Percentiles rank a stretch among this genome's conserved stretches.
Conservation (phyloP, 78 protist species). For the Planoprotostelium fungivorum region DNA sequence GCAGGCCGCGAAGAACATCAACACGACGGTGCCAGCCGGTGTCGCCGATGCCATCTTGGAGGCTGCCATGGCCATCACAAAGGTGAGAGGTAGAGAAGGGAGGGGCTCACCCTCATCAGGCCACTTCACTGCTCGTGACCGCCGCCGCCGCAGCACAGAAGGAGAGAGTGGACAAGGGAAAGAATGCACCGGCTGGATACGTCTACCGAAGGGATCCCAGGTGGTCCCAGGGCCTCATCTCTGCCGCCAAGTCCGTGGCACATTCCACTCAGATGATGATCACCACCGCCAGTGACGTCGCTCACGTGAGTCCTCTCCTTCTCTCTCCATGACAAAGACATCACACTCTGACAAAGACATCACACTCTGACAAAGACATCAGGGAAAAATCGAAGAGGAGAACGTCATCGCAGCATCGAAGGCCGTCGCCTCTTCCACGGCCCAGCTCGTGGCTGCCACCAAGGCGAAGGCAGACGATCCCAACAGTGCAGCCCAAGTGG, state of each 20-base stretch:
- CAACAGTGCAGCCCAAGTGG: background rate
- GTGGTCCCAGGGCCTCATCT: conserved; percentile 78
- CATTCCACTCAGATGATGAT: conserved; percentile 49
- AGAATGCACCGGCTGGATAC: conserved; percentile 39
- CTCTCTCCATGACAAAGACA: background rate
- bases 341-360: background rate
- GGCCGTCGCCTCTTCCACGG: conserved; percentile 65
- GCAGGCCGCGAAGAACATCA: conserved; percentile 13
- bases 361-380: background rate
- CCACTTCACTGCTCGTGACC: conserved; percentile 60
- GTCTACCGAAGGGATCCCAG: conserved; percentile 55
- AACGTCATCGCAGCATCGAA: conserved; percentile 60
- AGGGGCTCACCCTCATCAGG: background rate
- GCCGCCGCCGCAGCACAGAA: conserved; percentile 76
- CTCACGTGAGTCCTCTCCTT: conserved; percentile 13
- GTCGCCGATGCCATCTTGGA: conserved; percentile 69
- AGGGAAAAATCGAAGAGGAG: conserved; percentile 29
- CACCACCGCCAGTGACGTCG: conserved; percentile 73
- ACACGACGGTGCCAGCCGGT: conserved; percentile 51
- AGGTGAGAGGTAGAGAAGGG: background rate
- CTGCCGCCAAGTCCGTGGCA: conserved; percentile 79
- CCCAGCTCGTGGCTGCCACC: conserved; percentile 71
- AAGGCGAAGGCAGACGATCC: conserved; percentile 49
- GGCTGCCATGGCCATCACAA: conserved; percentile 81
- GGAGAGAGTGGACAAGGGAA: conserved; percentile 59